Base-by-base conservation (phyloP, 306 rosid species). In the Cucurbita argyrosperma region DNA sequence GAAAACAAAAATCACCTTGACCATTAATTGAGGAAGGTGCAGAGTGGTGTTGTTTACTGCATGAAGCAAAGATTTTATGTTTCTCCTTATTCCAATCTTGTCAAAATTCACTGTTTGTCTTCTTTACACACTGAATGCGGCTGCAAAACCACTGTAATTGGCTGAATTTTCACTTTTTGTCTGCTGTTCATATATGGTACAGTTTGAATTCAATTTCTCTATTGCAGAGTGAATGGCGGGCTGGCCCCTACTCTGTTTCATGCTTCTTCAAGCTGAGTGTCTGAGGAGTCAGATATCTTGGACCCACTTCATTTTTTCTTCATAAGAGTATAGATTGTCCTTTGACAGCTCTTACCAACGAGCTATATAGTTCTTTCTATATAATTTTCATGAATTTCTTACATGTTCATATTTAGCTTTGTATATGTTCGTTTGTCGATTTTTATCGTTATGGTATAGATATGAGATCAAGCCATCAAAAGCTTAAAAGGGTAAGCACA, bases 251-350 rank as follows among this genome's bases (percentile, higher is more conserved):
- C 74, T 26, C 74, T 53, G 61, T 45, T 58, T 77, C 80, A 74
- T 83, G 73, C 37, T 66, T 54, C 57, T 79, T 81, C 10, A 73
- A 78, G 84, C 65, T 84, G 58, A 83, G 90, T 87, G 84, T 69
- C 60, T 57, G 37, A 15, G 55, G 61, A 79, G 76, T 82, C 84
- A 76, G 76, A 86, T 26, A 30, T 70, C 37, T 75, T 65, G 88
- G 86, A 18, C 84, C 84, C 81, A 68, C 78, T 26, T 10, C 64
- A 76, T 54, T 79, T 39, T 65, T 14, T 53, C 74, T 50, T 26
- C 71, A 47, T n/a, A 50, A 76, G 46, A 71, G 68, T 74, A 7
- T 60, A 69, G 5, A 46, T 53, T 69, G 12, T 62, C 64, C 67
- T 58, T 58, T 59, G 61, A 46, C 54, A 73, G 52, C 13, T 50